These are phyloP conservation scores for Pilaira anomala DNA, from an alignment of 192 early-diverging fungal species.

Conservation along the genomic window DNA sequence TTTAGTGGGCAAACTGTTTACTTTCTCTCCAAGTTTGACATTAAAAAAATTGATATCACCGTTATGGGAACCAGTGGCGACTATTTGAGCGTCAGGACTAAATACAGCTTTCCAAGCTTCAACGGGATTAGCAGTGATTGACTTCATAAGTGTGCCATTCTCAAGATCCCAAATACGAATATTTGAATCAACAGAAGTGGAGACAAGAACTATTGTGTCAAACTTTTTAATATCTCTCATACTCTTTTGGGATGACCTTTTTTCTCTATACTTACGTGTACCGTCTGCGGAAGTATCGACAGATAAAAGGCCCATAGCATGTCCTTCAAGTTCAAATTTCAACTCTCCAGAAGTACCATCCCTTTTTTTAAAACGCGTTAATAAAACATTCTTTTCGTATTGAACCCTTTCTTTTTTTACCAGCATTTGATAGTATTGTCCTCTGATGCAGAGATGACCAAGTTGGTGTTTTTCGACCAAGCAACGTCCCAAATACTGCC, in stretches of 20 bases:
- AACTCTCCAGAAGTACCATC: constrained; percentile 53
- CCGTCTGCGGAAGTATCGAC: constrained; percentile 62
- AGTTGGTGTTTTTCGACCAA: constrained; percentile 66
- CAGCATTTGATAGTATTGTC: constrained; percentile 81
- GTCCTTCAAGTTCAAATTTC: constrained; percentile 62
- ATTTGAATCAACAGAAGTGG: constrained; percentile 74
- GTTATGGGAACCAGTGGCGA: constrained; percentile 71
- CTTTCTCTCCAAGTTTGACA: constrained; percentile 66
- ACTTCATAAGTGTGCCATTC: constrained; percentile 43
- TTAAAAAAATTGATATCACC: constrained; percentile 73
- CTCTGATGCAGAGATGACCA: constrained; percentile 72
- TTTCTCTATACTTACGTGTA: constrained; percentile 36
- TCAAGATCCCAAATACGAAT: constrained; percentile 77
- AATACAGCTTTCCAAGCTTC: constrained; percentile 75
- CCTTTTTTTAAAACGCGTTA: constrained; percentile 39
- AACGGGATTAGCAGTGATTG: constrained; percentile 66
- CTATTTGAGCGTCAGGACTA: constrained; percentile 65
- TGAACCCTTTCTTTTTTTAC: constrained; percentile 44
- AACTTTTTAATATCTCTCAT: not conserved
- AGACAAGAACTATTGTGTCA: constrained; percentile 57
- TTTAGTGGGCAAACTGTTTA: constrained; percentile 59
- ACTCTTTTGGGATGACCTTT: not conserved
- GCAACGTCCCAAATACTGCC: constrained; percentile 82
- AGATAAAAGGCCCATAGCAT: constrained; percentile 75
- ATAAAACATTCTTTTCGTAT: too few relatives aligned